Conservation (phyloP, 1,139 yeast genomes). For the Yamadazyma buinensis region DNA sequence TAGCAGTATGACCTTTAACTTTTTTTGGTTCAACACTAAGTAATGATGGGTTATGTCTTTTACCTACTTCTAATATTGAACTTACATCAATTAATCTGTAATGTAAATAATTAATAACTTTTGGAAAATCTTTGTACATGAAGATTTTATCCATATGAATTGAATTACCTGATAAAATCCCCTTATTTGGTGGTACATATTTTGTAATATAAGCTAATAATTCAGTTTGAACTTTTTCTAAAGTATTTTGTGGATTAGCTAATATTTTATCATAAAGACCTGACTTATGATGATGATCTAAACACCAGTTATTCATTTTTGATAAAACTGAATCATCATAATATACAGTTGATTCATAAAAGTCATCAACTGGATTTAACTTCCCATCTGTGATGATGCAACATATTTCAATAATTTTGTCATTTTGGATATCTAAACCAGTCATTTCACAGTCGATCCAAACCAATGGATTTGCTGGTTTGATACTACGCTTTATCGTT, state of each 20-base stretch:
- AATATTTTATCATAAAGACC: slow-evolving; percentile 77
- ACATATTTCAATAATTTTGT: slow-evolving; percentile 86
- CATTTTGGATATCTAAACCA: slow-evolving; percentile 71
- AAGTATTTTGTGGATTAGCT: slow-evolving; percentile 48
- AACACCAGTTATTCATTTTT: slow-evolving; percentile 84
- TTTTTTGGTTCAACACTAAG: slow-evolving; percentile 61
- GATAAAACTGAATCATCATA: slow-evolving; percentile 63
- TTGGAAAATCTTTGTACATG: slow-evolving; percentile 80
- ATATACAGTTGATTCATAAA: slow-evolving; percentile 80
- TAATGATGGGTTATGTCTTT: slow-evolving; percentile 68
- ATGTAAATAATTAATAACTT: slow-evolving; percentile 65
- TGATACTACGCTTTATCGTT: background rate
- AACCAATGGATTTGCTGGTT: slow-evolving; percentile 44
- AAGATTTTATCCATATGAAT: slow-evolving; percentile 90
- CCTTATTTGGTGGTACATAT: slow-evolving; percentile 51
- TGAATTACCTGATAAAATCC: slow-evolving; percentile 84
- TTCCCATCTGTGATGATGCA: slow-evolving; percentile 85
- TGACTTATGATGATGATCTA: slow-evolving; percentile 67
- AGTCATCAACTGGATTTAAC: slow-evolving; percentile 64
- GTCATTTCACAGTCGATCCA: slow-evolving; percentile 94
- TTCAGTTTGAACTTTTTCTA: slow-evolving; percentile 59
- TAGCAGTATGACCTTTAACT: slow-evolving; percentile 74
- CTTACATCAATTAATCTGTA: slow-evolving; percentile 90
- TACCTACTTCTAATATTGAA: slow-evolving; percentile 72
- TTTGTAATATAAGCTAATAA: slow-evolving; percentile 57